A percentile compares a stretch with the other conserved stretches of the same genome.
Conservation (phyloP, 768 basidiomycete species). For the Auricularia heimuer region DNA sequence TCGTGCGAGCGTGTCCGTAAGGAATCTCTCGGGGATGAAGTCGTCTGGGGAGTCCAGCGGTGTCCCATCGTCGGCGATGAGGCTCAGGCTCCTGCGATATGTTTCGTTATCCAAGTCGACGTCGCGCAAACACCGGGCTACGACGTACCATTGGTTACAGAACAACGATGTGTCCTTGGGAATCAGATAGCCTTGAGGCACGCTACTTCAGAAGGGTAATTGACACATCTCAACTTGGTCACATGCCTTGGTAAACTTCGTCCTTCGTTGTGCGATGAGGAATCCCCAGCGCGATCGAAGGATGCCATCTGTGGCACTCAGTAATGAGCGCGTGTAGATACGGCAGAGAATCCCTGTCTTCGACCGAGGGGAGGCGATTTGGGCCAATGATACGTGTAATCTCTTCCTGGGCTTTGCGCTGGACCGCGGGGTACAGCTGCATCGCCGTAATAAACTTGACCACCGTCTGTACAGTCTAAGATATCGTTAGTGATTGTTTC, state of each 20-base stretch:
- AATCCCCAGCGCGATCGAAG: neutral
- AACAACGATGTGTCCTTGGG: slow-evolving; percentile 7
- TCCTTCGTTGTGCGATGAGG: neutral
- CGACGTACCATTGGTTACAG: slow-evolving; percentile 6
- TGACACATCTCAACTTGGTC: neutral
- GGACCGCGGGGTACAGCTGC: slow-evolving; percentile 26
- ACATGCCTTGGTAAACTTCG: neutral
- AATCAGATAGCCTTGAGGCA: slow-evolving; percentile 2
- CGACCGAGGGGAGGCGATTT: slow-evolving; percentile 25
- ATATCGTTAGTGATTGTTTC: too few relatives aligned
- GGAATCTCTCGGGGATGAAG: slow-evolving; percentile 13
- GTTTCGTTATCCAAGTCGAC: too few relatives aligned
- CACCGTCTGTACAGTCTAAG: slow-evolving; percentile 21
- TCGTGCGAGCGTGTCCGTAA: neutral
- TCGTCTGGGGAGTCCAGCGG: slow-evolving; percentile 11
- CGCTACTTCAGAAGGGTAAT: neutral
- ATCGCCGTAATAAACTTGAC: slow-evolving; percentile 29
- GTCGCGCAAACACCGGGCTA: too few relatives aligned
- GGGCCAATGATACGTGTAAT: slow-evolving; percentile 26
- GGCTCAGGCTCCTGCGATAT: neutral
- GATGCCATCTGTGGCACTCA: slow-evolving; percentile 24
- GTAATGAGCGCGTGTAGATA: slow-evolving; percentile 49
- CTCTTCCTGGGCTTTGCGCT: slow-evolving; percentile 27
- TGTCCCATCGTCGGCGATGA: slow-evolving; percentile 10
- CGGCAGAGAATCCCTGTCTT: slow-evolving; percentile 31